Evolutionary conservation across 148 eudicot genomes (phyloP).

Genomic region (Persicaria tinctoria): DNA sequence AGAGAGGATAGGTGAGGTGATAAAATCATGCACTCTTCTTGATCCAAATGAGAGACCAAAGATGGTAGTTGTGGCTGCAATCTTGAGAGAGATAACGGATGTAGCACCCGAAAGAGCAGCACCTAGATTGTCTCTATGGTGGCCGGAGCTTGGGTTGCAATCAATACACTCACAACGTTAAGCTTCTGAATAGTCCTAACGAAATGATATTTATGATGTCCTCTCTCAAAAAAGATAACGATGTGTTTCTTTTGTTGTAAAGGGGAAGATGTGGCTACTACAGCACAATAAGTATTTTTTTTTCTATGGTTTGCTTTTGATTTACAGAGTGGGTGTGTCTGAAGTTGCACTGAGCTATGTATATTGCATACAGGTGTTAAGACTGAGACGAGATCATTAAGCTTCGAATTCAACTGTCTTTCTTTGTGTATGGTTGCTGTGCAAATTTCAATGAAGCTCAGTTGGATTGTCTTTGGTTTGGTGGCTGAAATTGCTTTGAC

Average conservation of each 20-base stretch:
- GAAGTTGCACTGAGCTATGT: neutral
- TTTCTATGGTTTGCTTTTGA: neutral
- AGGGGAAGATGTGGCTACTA: neutral
- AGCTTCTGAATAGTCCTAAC: neutral
- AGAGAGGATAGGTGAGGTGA: slow-evolving; percentile 45
- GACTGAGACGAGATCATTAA: neutral
- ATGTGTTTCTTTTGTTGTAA: slow-evolving; percentile 3
- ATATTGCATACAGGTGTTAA: neutral
- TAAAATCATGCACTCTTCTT: slow-evolving; percentile 43
- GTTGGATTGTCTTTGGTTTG: neutral
- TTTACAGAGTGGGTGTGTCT: neutral
- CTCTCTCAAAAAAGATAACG: neutral
- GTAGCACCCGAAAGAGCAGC: slow-evolving; percentile 50
- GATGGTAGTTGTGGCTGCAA: slow-evolving; percentile 51
- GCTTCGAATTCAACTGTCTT: neutral
- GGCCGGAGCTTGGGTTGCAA: slow-evolving; percentile 65
- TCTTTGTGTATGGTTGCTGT: neutral
- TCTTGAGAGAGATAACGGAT: slow-evolving; percentile 62
- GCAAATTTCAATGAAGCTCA: neutral
- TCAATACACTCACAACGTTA: neutral
- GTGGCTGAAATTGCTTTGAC: neutral
- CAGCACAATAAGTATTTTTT: neutral
- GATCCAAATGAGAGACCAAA: slow-evolving; percentile 42
- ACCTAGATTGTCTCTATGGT: slow-evolving; percentile 74
- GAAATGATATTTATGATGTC: neutral